Percentiles rank a stretch among this genome's conserved stretches.
Conservation (phyloP, 208 protist genomes). For the Crithidia sp. region DNA sequence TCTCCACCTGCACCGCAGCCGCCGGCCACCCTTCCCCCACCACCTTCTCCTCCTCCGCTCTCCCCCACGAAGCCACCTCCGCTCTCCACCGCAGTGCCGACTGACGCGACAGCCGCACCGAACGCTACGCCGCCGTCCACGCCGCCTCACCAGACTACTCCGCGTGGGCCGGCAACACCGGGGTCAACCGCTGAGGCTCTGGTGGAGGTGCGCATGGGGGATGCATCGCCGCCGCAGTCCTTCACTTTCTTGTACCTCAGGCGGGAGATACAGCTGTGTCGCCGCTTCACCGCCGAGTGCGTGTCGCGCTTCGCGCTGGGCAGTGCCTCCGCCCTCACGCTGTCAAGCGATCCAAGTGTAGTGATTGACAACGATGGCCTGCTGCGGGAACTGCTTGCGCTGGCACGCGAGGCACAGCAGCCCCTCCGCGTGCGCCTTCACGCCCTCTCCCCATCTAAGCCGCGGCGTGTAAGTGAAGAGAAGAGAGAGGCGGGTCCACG, state of each 20-base stretch:
- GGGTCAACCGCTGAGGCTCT: neutral
- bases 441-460: slow-evolving; percentile 7
- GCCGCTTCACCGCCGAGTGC: slow-evolving; percentile 35
- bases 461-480: slow-evolving; percentile 14
- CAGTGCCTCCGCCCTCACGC: slow-evolving; percentile 19
- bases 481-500: neutral
- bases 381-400: slow-evolving; percentile 53
- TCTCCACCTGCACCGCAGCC: neutral
- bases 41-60: no score
- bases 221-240: neutral
- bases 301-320: neutral
- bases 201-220: slow-evolving; percentile 26
- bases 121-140: no score
- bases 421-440: slow-evolving; percentile 26
- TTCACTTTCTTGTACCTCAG: slow-evolving; percentile 45
- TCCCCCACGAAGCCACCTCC: no score
- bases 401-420: slow-evolving; percentile 48
- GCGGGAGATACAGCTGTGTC: slow-evolving; percentile 28
- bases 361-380: slow-evolving; percentile 30
- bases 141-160: slow-evolving; percentile 8
- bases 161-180: neutral
- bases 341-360: slow-evolving; percentile 33
- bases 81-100: no score
- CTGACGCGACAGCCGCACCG: no score
- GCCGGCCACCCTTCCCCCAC: no score